phyloP scores from a whole-genome alignment of 352 stramenopile genomes.

The Globisporangium recalcitrans region DNA sequence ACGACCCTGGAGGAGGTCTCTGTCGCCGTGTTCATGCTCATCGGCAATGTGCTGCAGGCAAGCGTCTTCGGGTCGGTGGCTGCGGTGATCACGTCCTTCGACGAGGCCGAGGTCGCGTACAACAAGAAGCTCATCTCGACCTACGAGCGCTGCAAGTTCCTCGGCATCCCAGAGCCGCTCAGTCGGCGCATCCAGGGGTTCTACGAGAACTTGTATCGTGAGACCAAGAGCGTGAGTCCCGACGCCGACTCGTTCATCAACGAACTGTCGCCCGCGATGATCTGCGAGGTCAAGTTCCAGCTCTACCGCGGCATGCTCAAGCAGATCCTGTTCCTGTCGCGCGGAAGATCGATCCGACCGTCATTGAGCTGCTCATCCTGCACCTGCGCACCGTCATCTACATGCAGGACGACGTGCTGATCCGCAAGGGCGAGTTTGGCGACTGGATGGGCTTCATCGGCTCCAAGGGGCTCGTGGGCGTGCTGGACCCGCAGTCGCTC shows the following conservation, averaged over 20 bases:
- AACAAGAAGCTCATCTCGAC: conserved; percentile 68
- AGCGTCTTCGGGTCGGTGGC: conserved; percentile 67
- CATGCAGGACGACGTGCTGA: conserved; percentile 77
- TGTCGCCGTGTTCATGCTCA: conserved; percentile 65
- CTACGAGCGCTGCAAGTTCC: conserved; percentile 57
- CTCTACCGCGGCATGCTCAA: conserved; percentile 76
- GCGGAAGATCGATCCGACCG: conserved; percentile 49
- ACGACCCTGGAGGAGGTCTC: conserved; percentile 43
- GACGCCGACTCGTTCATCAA: conserved; percentile 75
- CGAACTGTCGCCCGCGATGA: conserved; percentile 59
- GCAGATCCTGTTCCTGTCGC: conserved; percentile 74
- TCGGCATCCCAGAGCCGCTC: conserved; percentile 52
- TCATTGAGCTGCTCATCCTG: conserved; percentile 78
- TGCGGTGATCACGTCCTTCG: conserved; percentile 59
- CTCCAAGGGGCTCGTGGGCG: conserved; percentile 56
- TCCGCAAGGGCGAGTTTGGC: conserved; percentile 72
- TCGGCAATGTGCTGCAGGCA: conserved; percentile 61
- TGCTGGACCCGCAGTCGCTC: conserved; percentile 51
- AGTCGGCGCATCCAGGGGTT: conserved; percentile 51
- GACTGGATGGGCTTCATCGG: conserved; percentile 85
- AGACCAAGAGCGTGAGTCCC: conserved; percentile 56
- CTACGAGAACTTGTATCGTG: conserved; percentile 66
- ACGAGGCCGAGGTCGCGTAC: conserved; percentile 60
- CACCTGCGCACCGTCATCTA: conserved; percentile 71
- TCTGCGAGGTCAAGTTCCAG: conserved; percentile 78